Conservation (phyloP, 257 asterid species). For the Capsicum chinense region DNA sequence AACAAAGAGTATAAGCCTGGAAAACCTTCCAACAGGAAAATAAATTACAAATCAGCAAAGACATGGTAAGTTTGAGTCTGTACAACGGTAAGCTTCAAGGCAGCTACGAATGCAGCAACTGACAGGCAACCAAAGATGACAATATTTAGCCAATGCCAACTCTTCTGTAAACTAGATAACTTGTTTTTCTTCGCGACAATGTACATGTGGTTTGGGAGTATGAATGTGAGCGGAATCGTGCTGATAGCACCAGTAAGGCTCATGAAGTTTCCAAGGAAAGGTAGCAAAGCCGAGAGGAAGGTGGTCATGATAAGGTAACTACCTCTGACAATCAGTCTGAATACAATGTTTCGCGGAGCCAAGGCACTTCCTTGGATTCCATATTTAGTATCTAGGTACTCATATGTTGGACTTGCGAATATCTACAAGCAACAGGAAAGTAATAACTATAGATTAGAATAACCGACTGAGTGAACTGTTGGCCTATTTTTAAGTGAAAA, state of each 20-base stretch:
- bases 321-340: constrained; percentile 77
- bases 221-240: constrained; percentile 94
- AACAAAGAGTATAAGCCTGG: neutral
- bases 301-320: constrained; percentile 75
- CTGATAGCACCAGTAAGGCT: constrained; percentile 96
- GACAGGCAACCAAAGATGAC: constrained; percentile 61
- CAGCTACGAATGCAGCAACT: constrained; percentile 71
- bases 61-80: constrained; percentile 66
- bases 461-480: neutral
- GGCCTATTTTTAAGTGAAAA: neutral
- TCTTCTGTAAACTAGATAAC: constrained; percentile 59
- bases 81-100: constrained; percentile 68
- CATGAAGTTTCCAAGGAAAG: constrained; percentile 97
- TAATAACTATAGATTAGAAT: constrained; percentile 16
- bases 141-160: constrained; percentile 94
- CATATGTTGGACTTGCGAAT: constrained; percentile 98
- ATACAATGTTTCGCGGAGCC: constrained; percentile 65
- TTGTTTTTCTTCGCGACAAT: constrained; percentile 65
- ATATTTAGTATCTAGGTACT: constrained; percentile 78
- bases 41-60: constrained; percentile 72
- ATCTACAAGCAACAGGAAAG: constrained; percentile 52
- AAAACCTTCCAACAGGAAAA: neutral
- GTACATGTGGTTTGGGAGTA: constrained; percentile 98
- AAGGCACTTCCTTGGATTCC: constrained; percentile 73
- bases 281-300: constrained; percentile 80